Evolutionary conservation across 1,139 yeast genomes (phyloP).

Genomic region (Debaryomyces coudertii): DNA sequence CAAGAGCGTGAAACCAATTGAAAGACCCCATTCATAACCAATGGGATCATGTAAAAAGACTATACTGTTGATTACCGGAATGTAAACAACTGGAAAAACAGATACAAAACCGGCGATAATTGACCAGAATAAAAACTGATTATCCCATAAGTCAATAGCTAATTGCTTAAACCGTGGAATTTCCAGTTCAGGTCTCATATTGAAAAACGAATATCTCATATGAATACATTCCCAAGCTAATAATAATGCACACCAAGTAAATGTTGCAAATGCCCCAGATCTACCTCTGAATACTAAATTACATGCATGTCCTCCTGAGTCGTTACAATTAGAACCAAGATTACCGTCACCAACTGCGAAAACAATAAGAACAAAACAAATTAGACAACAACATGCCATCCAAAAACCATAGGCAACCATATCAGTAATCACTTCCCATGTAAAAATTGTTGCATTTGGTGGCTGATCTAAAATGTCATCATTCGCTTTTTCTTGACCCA

Average conservation of each 20-base stretch:
- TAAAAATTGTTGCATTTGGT: conserved; percentile 67
- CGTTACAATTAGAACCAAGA: conserved; percentile 68
- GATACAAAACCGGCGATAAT: conserved; percentile 70
- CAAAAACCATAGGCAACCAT: conserved; percentile 74
- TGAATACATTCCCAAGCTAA: conserved; percentile 92
- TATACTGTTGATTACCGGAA: conserved; percentile 79
- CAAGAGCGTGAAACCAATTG: conserved; percentile 63
- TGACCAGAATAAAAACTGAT: conserved; percentile 84
- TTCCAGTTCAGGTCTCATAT: conserved; percentile 71
- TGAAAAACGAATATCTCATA: conserved; percentile 70
- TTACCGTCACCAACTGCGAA: conserved; percentile 70
- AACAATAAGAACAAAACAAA: conserved; percentile 65
- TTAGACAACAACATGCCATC: conserved; percentile 76
- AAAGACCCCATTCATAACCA: conserved; percentile 83
- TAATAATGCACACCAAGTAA: conserved; percentile 88
- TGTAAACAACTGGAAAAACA: conserved; percentile 82
- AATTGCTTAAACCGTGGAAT: conserved; percentile 56
- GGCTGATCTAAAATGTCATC: conserved; percentile 69
- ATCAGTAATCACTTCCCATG: conserved; percentile 71
- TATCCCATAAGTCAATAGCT: conserved; percentile 67
- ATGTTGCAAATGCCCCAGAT: conserved; percentile 76
- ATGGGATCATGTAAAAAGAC: conserved; percentile 79
- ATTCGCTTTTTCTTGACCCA: conserved; percentile 70
- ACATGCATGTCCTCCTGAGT: conserved; percentile 39
- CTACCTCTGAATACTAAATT: conserved; percentile 74